phyloP scores from a whole-genome alignment of 306 rosid genomes.

The Prunus mume region DNA sequence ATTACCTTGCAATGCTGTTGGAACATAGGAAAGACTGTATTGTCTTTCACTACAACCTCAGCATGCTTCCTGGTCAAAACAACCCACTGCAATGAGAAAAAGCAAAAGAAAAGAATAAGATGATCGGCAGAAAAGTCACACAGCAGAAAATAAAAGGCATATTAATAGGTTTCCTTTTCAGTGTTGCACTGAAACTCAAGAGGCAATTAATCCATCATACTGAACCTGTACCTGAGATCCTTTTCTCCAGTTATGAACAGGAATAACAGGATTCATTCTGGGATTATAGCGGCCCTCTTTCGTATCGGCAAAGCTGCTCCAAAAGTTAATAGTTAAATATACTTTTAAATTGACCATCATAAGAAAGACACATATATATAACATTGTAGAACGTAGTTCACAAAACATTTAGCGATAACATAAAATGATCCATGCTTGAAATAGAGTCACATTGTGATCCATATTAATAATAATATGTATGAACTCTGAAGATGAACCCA shows the following conservation, averaged over 20 bases:
- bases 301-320: constrained; percentile 86
- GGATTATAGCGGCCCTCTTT: constrained; percentile 98
- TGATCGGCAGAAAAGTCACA: constrained; percentile 9
- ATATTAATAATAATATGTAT: background rate
- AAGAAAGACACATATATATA: background rate
- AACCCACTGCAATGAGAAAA: constrained; percentile 67
- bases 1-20: constrained; percentile 79
- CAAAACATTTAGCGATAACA: background rate
- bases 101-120: constrained; percentile 23
- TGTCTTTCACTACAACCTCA: constrained; percentile 70
- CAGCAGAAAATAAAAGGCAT: background rate
- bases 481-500: background rate
- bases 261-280: constrained; percentile 82
- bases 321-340: constrained; percentile 11
- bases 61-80: constrained; percentile 93
- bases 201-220: constrained; percentile 7
- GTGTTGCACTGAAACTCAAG: constrained; percentile 18
- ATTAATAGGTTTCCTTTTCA: constrained; percentile 14
- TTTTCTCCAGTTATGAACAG: constrained; percentile 90
- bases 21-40: constrained; percentile 73
- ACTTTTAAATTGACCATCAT: background rate
- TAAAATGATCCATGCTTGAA: background rate
- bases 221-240: constrained; percentile 82
- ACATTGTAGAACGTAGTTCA: background rate
- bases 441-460: background rate